Conservation (phyloP, 2,329 filamentous ascomycete genomes). For the Phaeomoniella chlamydospora region DNA sequence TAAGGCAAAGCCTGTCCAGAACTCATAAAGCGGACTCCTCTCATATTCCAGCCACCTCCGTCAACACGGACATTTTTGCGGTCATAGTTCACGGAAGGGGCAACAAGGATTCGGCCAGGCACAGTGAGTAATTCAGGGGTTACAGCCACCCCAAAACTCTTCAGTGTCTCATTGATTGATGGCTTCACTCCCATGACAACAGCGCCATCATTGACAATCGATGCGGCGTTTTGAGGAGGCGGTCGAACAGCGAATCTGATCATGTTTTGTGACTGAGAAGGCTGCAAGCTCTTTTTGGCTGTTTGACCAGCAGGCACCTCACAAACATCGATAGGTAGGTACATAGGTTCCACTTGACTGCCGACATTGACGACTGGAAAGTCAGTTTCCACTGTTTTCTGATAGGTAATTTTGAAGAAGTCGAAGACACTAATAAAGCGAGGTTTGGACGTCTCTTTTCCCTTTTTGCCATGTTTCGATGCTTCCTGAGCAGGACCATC, state of each 20-base stretch:
- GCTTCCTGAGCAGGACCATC: no score
- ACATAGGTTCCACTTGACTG: conserved; percentile 39
- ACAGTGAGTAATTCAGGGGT: conserved; percentile 54
- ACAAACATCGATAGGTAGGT: conserved; percentile 54
- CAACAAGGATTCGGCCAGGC: conserved; percentile 52
- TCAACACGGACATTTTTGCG: no score
- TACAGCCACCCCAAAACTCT: conserved; percentile 35
- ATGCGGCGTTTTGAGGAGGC: conserved; percentile 52
- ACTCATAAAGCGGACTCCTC: no score
- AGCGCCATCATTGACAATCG: conserved; percentile 29
- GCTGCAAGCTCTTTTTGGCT: conserved; percentile 42
- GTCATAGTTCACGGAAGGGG: no score
- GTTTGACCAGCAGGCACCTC: conserved; percentile 53
- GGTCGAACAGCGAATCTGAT: conserved; percentile 55
- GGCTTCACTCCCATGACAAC: not conserved
- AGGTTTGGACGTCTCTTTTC: no score
- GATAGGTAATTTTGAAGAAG: conserved; percentile 24
- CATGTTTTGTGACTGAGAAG: conserved; percentile 52
- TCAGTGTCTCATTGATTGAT: conserved; percentile 8
- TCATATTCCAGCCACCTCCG: no score
- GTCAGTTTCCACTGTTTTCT: conserved; percentile 13
- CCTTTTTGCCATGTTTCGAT: no score
- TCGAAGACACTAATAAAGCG: conserved; percentile 37
- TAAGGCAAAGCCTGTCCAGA: no score
- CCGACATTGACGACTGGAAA: conserved; percentile 56